phyloP scores from a whole-genome alignment of 805 yeast species.

The Kuraishia hungarica region DNA sequence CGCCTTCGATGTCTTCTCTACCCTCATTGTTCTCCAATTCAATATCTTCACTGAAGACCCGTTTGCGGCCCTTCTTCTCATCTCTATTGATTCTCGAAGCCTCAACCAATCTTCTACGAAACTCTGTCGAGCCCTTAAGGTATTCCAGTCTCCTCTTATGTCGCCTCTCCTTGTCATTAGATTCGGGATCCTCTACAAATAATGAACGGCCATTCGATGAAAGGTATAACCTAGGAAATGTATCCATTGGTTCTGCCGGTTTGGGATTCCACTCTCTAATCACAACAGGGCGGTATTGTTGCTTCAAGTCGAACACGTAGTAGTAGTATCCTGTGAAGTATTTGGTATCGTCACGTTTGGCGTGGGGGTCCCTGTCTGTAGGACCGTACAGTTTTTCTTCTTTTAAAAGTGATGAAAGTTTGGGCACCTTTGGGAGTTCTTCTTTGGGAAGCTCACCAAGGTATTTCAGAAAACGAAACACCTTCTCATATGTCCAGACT shows the following conservation, averaged over 20 bases:
- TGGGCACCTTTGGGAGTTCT: constrained; percentile 11
- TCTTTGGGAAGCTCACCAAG: constrained; percentile 34
- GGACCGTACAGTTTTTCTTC: constrained; percentile 86
- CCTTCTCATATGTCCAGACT: constrained; percentile 85
- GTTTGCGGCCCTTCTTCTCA: neutral
- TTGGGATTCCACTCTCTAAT: constrained; percentile 66
- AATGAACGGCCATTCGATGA: constrained; percentile 77
- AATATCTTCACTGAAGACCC: neutral
- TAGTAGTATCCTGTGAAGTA: constrained; percentile 71
- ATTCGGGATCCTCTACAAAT: constrained; percentile 53
- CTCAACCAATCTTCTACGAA: constrained; percentile 17
- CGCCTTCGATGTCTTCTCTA: neutral
- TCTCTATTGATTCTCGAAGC: neutral
- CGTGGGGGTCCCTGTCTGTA: constrained; percentile 79
- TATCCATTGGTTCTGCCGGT: constrained; percentile 25
- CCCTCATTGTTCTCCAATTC: neutral
- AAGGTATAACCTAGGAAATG: constrained; percentile 48
- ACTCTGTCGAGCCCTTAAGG: constrained; percentile 22
- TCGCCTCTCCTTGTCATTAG: constrained; percentile 14
- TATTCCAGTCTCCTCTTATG: constrained; percentile 21
- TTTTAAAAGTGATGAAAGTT: constrained; percentile 55
- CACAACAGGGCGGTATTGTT: constrained; percentile 72
- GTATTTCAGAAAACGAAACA: constrained; percentile 66
- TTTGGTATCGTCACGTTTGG: constrained; percentile 75
- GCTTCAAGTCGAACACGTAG: constrained; percentile 73